These are phyloP conservation scores for Solanum paucissectum DNA, from an alignment of 257 asterid genomes.

Conservation along the genomic window DNA sequence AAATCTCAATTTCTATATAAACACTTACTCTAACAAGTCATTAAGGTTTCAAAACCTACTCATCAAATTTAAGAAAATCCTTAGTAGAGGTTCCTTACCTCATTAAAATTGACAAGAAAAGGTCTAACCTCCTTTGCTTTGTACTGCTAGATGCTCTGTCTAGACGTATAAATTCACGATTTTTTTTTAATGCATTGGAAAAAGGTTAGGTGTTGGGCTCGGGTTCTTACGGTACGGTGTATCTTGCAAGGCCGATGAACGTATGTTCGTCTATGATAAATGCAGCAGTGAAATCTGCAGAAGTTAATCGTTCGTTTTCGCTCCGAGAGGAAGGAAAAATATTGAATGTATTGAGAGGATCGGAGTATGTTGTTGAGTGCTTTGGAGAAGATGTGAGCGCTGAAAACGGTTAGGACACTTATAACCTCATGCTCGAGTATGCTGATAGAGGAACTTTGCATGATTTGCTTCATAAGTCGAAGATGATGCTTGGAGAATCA, in stretches of 20 bases:
- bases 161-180: no score
- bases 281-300: background rate
- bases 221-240: background rate
- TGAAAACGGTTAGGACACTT: background rate
- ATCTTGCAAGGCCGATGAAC: background rate
- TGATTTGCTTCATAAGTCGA: background rate
- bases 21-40: no score
- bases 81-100: no score
- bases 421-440: slow-evolving; percentile 2
- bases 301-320: background rate
- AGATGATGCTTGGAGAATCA: background rate
- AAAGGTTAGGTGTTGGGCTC: background rate
- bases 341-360: background rate
- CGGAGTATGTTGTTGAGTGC: background rate
- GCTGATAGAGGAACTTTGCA: background rate
- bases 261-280: background rate
- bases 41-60: background rate
- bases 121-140: no score
- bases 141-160: no score
- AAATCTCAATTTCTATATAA: no score
- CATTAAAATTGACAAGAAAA: no score
- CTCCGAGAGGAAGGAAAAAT: background rate
- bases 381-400: background rate
- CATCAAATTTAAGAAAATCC: no score
- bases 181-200: background rate